phyloP scores from a whole-genome alignment of 2,329 filamentous ascomycete species.

The Septoria petroselini region DNA sequence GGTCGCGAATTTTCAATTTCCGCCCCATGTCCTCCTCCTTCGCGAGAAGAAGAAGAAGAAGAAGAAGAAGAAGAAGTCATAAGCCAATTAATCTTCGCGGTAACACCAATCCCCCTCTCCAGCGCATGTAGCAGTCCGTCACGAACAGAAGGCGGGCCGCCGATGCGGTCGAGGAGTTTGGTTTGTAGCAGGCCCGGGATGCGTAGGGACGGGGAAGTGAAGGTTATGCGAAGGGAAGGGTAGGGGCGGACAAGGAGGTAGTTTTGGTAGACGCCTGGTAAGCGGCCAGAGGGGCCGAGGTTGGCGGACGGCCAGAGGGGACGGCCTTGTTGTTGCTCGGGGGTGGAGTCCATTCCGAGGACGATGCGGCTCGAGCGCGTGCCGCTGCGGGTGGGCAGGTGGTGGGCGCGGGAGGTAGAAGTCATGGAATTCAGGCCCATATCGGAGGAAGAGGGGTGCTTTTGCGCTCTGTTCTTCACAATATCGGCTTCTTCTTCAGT shows the following conservation, averaged over 20 bases:
- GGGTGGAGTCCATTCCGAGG: slow-evolving; percentile 35
- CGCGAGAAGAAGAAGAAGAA: too few species aligned
- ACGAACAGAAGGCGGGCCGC: slow-evolving; percentile 40
- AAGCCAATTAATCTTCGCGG: slow-evolving; percentile 46
- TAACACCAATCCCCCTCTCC: slow-evolving; percentile 40
- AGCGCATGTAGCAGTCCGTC: slow-evolving; percentile 43
- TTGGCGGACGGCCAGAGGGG: slow-evolving; percentile 35
- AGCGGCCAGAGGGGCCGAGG: slow-evolving; percentile 36
- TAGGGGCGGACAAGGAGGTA: slow-evolving; percentile 65
- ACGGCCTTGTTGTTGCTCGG: slow-evolving; percentile 26
- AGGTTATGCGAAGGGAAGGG: slow-evolving; percentile 64
- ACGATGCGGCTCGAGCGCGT: slow-evolving; percentile 17
- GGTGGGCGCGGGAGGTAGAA: neutral
- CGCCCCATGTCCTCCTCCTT: too few species aligned
- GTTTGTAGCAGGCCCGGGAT: slow-evolving; percentile 62
- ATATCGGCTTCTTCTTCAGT: slow-evolving; percentile 36
- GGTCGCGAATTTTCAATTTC: slow-evolving; percentile 28
- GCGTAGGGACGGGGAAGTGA: slow-evolving; percentile 65
- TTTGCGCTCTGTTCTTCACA: slow-evolving; percentile 28
- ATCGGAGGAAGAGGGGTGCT: neutral
- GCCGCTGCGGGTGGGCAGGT: slow-evolving; percentile 2
- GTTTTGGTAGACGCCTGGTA: slow-evolving; percentile 42
- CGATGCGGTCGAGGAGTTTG: slow-evolving; percentile 45
- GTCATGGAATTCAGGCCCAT: neutral
- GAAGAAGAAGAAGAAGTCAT: too few species aligned